Percentiles rank a stretch among this genome's conserved stretches.
These are phyloP conservation scores for Blastocystis sp. DNA, from an alignment of 352 stramenopile species.

Conservation along the genomic window DNA sequence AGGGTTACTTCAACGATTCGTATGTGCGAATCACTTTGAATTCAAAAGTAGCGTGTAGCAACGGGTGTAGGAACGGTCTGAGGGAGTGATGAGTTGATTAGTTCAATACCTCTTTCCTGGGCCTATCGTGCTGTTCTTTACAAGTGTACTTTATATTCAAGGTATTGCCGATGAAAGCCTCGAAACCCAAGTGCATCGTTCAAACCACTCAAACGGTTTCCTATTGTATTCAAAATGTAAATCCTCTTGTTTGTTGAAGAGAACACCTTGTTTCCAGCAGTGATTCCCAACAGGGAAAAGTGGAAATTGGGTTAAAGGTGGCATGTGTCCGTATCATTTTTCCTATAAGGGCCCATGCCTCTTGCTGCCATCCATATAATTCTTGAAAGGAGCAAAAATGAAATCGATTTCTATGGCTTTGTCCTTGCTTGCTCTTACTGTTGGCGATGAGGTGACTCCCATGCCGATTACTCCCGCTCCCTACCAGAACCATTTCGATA, in stretches of 20 bases:
- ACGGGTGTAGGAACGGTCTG: too few species aligned
- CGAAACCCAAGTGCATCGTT: neutral
- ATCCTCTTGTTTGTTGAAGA: neutral
- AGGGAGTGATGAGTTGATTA: too few species aligned
- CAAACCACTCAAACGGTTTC: neutral
- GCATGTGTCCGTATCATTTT: conserved; percentile 40
- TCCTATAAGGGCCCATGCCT: neutral
- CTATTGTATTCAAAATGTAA: neutral
- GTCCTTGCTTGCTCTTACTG: conserved; percentile 32
- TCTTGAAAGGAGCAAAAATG: conserved; percentile 1
- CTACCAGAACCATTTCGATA: conserved; percentile 23
- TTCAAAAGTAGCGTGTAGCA: too few species aligned
- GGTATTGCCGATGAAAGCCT: neutral
- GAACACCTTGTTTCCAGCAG: neutral
- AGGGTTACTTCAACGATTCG: too few species aligned
- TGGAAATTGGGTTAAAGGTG: conserved; percentile 21
- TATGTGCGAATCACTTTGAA: too few species aligned
- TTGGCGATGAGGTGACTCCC: conserved; percentile 7
- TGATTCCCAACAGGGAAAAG: neutral
- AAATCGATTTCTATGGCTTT: neutral
- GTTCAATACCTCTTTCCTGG: too few species aligned
- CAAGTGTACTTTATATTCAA: neutral
- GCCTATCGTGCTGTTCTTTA: too few species aligned
- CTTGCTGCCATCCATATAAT: conserved; percentile 52
- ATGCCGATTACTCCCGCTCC: conserved; percentile 19